These are phyloP conservation scores for Thalia dealbata DNA, from an alignment of 176 grass and related monocot genomes.

Conservation along the genomic window DNA sequence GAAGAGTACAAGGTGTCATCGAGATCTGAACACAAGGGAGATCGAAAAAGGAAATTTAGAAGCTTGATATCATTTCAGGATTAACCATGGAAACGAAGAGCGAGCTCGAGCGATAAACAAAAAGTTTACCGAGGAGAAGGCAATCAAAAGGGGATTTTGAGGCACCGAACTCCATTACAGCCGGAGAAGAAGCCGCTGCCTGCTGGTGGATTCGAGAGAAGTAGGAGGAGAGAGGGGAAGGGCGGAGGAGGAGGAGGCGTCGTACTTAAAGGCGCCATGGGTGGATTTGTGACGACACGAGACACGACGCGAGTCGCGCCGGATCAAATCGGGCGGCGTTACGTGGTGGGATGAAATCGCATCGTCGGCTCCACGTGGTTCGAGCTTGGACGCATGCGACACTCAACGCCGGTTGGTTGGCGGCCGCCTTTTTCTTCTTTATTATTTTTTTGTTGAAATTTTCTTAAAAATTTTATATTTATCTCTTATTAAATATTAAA, in stretches of 20 bases:
- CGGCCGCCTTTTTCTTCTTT: no score
- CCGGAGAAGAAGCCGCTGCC: not conserved
- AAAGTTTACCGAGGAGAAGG: not conserved
- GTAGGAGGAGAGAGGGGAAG: not conserved
- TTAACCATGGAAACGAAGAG: no score
- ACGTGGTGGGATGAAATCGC: not conserved
- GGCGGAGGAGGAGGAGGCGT: not conserved
- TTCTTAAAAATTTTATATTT: no score
- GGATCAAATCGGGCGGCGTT: not conserved
- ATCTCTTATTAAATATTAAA: no score
- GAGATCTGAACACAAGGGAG: constrained; percentile 31
- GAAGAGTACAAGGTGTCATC: constrained; percentile 91
- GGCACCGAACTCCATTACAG: not conserved
- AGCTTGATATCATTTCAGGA: not conserved
- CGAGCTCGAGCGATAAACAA: not conserved
- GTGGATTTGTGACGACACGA: not conserved
- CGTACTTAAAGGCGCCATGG: not conserved
- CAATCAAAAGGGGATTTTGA: not conserved
- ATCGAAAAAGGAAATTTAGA: not conserved
- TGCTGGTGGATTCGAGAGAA: not conserved
- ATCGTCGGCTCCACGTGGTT: not conserved
- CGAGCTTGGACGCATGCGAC: not conserved
- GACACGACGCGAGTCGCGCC: not conserved
- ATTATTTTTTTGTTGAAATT: no score
- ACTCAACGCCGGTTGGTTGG: no score